phyloP scores from a whole-genome alignment of 2,329 filamentous ascomycete genomes.

The Cladosporium oxysporum region DNA sequence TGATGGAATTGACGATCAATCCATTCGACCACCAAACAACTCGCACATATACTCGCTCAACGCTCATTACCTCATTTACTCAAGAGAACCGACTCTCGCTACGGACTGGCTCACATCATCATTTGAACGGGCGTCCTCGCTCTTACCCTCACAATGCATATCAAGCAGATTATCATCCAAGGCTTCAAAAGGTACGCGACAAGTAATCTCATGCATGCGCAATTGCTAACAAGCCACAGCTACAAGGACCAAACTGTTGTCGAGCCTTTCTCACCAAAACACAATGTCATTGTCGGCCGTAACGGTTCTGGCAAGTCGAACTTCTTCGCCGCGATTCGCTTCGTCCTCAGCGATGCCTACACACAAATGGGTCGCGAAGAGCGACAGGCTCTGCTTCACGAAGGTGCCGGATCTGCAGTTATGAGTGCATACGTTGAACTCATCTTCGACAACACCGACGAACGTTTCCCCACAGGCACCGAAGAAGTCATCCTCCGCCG shows the following conservation, averaged over 20 bases:
- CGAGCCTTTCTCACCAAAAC: slow-evolving; percentile 94
- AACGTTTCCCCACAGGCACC: slow-evolving; percentile 90
- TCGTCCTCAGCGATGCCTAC: slow-evolving; percentile 92
- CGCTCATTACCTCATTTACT: neutral
- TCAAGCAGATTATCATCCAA: slow-evolving; percentile 99
- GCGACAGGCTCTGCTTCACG: slow-evolving; percentile 92
- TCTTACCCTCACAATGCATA: slow-evolving; percentile 67
- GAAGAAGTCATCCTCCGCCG: slow-evolving; percentile 87
- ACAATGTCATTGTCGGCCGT: slow-evolving; percentile 97
- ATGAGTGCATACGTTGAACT: slow-evolving; percentile 99
- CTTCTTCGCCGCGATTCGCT: slow-evolving; percentile 98
- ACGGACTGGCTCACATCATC: slow-evolving; percentile 4
- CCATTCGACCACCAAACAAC: neutral
- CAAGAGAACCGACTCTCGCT: neutral
- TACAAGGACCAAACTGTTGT: slow-evolving; percentile 99
- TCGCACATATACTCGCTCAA: neutral
- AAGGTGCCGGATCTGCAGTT: slow-evolving; percentile 94
- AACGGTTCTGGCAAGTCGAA: slow-evolving; percentile 99
- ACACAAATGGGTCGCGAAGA: slow-evolving; percentile 94
- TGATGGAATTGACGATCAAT: neutral
- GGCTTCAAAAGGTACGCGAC: slow-evolving; percentile 91
- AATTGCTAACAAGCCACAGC: slow-evolving; percentile 51
- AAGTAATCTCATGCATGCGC: slow-evolving; percentile 8
- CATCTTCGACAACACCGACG: slow-evolving; percentile 96
- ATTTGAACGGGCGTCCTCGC: slow-evolving; percentile 5